Evolutionary conservation across 2,329 filamentous ascomycete genomes (phyloP), one percentile per base, ranked within the genome.

Genomic region (Geosmithia putterillii): DNA sequence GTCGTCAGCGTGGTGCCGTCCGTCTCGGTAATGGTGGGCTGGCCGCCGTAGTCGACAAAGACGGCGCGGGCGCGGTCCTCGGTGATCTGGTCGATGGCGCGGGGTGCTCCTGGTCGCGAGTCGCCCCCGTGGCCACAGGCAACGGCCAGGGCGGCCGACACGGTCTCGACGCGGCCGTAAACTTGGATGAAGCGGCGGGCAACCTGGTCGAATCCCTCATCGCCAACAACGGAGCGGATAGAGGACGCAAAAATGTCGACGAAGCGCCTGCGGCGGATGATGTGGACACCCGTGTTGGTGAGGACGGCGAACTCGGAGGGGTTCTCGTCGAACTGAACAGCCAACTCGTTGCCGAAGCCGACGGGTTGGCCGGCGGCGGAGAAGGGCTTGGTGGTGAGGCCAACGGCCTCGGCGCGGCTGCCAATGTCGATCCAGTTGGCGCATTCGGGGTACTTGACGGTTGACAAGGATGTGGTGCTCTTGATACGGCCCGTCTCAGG

Each of bases 121-220:
- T 95, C 90, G 21, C 83, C 81, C 9, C 88, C 90, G 58, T 96
- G 89, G 4, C 90, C 89, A 59, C 92, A 98, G 34, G 92, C 89
- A 23, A 98, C 92, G 10, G 92, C 92, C 42, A 98, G 68, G 21
- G 92, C 89, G 36, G 90, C 88, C 0, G 92, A 86, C 43, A 94
- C 81, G 1, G 86, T 92, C 60, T 98, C 92, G 3, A 83, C 81
- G 10, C 89, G 79, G 12, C 92, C 92, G 57, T 96, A 98, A 9
- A 81, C 74, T 45, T 81, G 77, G 47, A 92, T 86, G 53, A 98
- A 90, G 47, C 80, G 85, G 43, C 84, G 84, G 19, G 94, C 76
- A 52, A 94, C 85, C 17, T 73, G 77, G 52, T 95, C 88, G 41
- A 46, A 46, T 7, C 41, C 44, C 28, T 43, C 41, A 12, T 43